Evolutionary conservation across 2,329 filamentous ascomycete genomes (phyloP).

Genomic region (Microcera coccophila): DNA sequence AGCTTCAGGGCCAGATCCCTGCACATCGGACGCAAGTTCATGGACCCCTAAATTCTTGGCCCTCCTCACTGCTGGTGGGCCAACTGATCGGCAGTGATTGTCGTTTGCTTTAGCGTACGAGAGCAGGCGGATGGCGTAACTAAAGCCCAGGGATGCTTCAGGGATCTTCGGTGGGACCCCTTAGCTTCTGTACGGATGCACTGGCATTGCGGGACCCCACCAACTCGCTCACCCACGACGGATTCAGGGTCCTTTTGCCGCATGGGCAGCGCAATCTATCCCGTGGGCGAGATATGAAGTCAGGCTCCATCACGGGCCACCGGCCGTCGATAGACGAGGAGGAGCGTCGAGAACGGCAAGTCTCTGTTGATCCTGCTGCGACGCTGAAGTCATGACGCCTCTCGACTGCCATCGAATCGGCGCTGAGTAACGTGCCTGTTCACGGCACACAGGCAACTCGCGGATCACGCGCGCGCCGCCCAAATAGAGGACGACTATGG

Average conservation of each 20-base stretch:
- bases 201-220: background rate
- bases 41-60: background rate
- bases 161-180: background rate
- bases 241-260: slow-evolving; percentile 22
- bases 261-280: background rate
- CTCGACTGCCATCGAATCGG: background rate
- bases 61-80: background rate
- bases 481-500: too few species aligned
- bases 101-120: slow-evolving; percentile 21
- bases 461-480: background rate
- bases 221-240: background rate
- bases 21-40: too few species aligned
- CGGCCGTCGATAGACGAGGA: too few species aligned
- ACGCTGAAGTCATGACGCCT: slow-evolving; percentile 18
- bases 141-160: slow-evolving; percentile 2
- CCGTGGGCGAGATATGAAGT: slow-evolving; percentile 1
- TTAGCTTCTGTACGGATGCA: slow-evolving; percentile 8
- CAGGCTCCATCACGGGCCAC: background rate
- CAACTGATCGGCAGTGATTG: slow-evolving; percentile 15
- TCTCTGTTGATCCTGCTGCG: slow-evolving; percentile 24
- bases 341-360: slow-evolving; percentile 16
- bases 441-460: background rate
- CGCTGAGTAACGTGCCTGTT: background rate
- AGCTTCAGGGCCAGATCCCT: too few species aligned
- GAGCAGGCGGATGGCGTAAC: slow-evolving; percentile 25